phyloP scores from a whole-genome alignment of 1,139 yeast species.

The Pneumocystis sp. region DNA sequence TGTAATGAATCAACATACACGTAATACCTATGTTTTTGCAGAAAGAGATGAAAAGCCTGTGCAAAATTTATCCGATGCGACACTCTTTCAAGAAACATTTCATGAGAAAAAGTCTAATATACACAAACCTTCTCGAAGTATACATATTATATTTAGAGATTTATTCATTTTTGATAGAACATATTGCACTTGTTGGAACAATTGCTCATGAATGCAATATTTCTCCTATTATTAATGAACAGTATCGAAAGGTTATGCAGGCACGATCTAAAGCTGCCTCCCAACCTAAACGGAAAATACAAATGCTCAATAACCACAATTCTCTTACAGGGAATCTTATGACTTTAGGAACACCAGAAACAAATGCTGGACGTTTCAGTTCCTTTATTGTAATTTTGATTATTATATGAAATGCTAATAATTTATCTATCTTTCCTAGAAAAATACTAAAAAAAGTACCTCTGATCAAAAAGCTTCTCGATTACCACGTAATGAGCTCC shows the following conservation, averaged over 20 bases:
- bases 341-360: constrained; percentile 6
- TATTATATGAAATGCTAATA: background rate
- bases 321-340: constrained; percentile 6
- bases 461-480: constrained; percentile 81
- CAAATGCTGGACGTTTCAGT: constrained; percentile 4
- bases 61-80: constrained; percentile 25
- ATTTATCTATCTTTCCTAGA: constrained; percentile 20
- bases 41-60: constrained; percentile 68
- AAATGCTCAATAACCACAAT: constrained; percentile 10
- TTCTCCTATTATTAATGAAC: constrained; percentile 10
- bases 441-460: constrained; percentile 41
- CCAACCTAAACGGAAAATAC: constrained; percentile 10
- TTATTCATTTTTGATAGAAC: constrained; percentile 30
- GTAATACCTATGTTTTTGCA: constrained; percentile 74
- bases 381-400: constrained; percentile 4
- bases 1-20: constrained; percentile 59
- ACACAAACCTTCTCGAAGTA: constrained; percentile 8
- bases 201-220: constrained; percentile 49
- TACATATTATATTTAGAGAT: background rate
- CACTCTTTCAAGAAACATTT: background rate
- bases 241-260: constrained; percentile 7
- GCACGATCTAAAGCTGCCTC: constrained; percentile 8
- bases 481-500: constrained; percentile 81
- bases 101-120: constrained; percentile 5
- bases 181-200: constrained; percentile 67